Conservation (phyloP, 169 alveolate species). For the Eimeria necatrix region DNA sequence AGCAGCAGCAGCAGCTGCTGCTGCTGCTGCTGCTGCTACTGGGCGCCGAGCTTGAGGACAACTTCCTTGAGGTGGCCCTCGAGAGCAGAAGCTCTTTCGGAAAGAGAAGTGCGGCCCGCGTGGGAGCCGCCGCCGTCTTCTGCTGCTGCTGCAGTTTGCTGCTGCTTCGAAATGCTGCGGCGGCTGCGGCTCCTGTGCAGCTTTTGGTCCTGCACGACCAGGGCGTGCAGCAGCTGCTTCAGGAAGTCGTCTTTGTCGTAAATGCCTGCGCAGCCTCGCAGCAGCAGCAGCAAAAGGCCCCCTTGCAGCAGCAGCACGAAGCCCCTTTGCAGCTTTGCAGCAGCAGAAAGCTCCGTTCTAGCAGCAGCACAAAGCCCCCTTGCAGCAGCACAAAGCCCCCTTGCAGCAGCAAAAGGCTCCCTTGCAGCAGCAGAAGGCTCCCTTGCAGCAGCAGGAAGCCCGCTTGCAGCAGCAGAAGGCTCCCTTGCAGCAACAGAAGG, state of each 20-base stretch:
- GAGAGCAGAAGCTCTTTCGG: not conserved
- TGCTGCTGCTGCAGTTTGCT: not conserved
- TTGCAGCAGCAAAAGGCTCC: too few relatives aligned
- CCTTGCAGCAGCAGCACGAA: not conserved
- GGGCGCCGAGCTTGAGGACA: not conserved
- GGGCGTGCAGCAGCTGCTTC: conserved; percentile 62
- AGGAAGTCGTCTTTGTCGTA: conserved; percentile 22
- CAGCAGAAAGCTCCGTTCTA: too few relatives aligned
- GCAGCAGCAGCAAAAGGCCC: not conserved
- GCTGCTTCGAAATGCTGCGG: conserved; percentile 4
- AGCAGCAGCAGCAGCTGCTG: too few relatives aligned
- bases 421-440: too few relatives aligned
- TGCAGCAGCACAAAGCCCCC: too few relatives aligned
- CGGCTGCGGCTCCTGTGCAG: conserved; percentile 26
- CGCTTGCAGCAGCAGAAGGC: too few relatives aligned
- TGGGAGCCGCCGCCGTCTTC: not conserved
- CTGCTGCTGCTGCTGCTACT: not conserved
- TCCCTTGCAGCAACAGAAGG: too few relatives aligned
- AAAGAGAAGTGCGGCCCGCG: not conserved
- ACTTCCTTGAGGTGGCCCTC: not conserved
- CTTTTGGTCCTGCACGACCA: not conserved
- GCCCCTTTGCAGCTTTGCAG: too few relatives aligned
- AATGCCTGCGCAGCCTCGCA: conserved; percentile 18
- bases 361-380: too few relatives aligned
- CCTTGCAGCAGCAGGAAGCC: too few relatives aligned